phyloP scores from a whole-genome alignment of 108 stramenopile genomes.

The Cyclostephanos tholiformis region DNA sequence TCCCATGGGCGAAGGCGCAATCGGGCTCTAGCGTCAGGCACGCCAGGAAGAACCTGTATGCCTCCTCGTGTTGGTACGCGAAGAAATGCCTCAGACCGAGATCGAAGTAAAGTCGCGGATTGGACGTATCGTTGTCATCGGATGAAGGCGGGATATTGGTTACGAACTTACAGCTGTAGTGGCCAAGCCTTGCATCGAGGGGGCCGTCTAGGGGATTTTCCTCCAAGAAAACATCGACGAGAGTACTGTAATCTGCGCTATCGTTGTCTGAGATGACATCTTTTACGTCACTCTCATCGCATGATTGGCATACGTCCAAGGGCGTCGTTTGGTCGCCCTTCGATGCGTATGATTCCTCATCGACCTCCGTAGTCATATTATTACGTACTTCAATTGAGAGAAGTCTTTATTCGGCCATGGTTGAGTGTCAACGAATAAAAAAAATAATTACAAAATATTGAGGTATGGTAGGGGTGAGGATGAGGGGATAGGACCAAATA shows the following conservation, averaged over 20 bases:
- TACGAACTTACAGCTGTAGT: constrained; percentile 63
- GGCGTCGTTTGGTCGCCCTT: neutral
- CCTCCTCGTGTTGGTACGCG: constrained; percentile 82
- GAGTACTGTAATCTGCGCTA: neutral
- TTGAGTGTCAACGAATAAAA: too few relatives aligned
- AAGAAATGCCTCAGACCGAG: constrained; percentile 71
- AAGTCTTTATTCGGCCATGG: too few relatives aligned
- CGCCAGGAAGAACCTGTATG: constrained; percentile 70
- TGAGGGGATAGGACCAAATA: too few relatives aligned
- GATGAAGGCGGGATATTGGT: constrained; percentile 59
- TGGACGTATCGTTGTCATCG: constrained; percentile 41
- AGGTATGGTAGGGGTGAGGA: too few relatives aligned
- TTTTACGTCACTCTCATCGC: neutral
- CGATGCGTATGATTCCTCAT: neutral
- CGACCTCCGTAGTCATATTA: neutral
- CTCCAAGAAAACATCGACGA: constrained; percentile 5
- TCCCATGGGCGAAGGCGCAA: constrained; percentile 82
- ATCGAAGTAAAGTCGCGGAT: constrained; percentile 72
- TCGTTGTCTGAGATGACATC: neutral
- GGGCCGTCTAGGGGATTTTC: constrained; percentile 29
- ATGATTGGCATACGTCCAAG: neutral
- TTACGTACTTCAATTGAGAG: too few relatives aligned
- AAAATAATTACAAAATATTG: too few relatives aligned
- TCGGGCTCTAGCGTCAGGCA: constrained; percentile 63
- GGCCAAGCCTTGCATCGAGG: constrained; percentile 55